Conservation (phyloP, 768 basidiomycete genomes). For the Galerina marginata region DNA sequence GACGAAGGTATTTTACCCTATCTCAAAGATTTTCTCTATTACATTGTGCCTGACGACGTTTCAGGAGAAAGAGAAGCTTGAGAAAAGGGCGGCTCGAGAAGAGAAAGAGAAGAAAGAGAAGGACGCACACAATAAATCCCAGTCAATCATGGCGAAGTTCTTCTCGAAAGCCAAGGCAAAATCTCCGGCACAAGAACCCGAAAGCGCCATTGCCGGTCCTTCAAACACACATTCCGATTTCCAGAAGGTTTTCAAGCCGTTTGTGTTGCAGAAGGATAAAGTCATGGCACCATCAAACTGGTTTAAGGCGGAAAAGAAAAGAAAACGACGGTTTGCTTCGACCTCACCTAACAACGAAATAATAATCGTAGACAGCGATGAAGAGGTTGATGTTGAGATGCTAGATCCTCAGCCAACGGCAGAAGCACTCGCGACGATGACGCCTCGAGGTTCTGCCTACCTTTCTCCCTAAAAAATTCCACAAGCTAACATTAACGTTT, state of each 20-base stretch:
- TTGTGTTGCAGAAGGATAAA: slow-evolving; percentile 76
- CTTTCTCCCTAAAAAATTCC: background rate
- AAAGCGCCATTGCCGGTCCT: slow-evolving; percentile 39
- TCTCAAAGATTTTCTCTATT: background rate
- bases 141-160: slow-evolving; percentile 78
- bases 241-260: slow-evolving; percentile 77
- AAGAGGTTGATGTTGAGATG: slow-evolving; percentile 35
- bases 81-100: slow-evolving; percentile 69
- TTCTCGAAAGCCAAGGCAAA: slow-evolving; percentile 63
- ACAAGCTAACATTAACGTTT: background rate
- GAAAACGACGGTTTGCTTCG: slow-evolving; percentile 23
- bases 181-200: slow-evolving; percentile 27
- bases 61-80: slow-evolving; percentile 72
- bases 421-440: slow-evolving; percentile 38
- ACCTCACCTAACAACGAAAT: slow-evolving; percentile 42
- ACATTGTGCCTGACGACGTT: background rate
- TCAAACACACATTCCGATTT: slow-evolving; percentile 64
- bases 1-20: slow-evolving; percentile 49
- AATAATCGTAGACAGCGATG: slow-evolving; percentile 67
- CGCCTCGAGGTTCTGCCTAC: slow-evolving; percentile 43
- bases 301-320: slow-evolving; percentile 50
- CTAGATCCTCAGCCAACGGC: slow-evolving; percentile 21
- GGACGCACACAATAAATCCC: slow-evolving; percentile 74
- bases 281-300: slow-evolving; percentile 75
- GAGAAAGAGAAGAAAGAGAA: slow-evolving; percentile 77